Conservation (phyloP, 2,329 filamentous ascomycete species). For the Thelonectria olida region DNA sequence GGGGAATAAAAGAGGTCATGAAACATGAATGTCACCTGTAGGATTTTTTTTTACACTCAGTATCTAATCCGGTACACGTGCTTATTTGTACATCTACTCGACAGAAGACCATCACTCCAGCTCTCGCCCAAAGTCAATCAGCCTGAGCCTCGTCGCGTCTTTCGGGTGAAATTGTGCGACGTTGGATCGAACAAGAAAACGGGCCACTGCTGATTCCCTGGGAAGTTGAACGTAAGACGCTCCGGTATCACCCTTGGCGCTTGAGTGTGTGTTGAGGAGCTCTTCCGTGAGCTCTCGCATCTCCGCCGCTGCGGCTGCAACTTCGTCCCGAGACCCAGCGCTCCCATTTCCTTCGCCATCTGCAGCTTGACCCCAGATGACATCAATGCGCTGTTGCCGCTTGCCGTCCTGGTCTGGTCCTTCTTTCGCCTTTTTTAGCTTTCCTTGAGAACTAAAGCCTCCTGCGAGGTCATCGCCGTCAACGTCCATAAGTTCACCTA, state of each 20-base stretch:
- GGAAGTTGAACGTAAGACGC: slow-evolving; percentile 67
- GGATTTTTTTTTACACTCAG: too few relatives aligned
- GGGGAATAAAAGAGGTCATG: too few relatives aligned
- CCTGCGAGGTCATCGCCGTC: slow-evolving; percentile 66
- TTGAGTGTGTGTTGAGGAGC: slow-evolving; percentile 66
- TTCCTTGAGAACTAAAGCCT: slow-evolving; percentile 69
- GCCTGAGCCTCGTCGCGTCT: slow-evolving; percentile 66
- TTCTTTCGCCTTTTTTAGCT: slow-evolving; percentile 59
- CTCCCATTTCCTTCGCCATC: slow-evolving; percentile 13
- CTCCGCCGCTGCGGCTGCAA: slow-evolving; percentile 61
- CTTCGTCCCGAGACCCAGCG: slow-evolving; percentile 53
- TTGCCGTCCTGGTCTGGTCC: slow-evolving; percentile 53
- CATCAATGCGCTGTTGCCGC: slow-evolving; percentile 69
- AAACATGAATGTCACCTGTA: too few relatives aligned
- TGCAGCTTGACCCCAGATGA: slow-evolving; percentile 64
- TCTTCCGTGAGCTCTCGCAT: slow-evolving; percentile 69
- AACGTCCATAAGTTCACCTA: slow-evolving; percentile 76
- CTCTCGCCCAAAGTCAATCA: slow-evolving; percentile 72
- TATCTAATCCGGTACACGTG: too few relatives aligned
- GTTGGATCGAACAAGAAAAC: slow-evolving; percentile 72
- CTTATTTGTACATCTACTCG: neutral
- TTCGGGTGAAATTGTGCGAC: slow-evolving; percentile 73
- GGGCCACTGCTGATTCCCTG: slow-evolving; percentile 68
- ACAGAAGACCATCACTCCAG: slow-evolving; percentile 50
- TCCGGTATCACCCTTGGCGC: slow-evolving; percentile 63